phyloP scores from a whole-genome alignment of 1,284 basidiomycete genomes.

The Macrocystidia cucumis region DNA sequence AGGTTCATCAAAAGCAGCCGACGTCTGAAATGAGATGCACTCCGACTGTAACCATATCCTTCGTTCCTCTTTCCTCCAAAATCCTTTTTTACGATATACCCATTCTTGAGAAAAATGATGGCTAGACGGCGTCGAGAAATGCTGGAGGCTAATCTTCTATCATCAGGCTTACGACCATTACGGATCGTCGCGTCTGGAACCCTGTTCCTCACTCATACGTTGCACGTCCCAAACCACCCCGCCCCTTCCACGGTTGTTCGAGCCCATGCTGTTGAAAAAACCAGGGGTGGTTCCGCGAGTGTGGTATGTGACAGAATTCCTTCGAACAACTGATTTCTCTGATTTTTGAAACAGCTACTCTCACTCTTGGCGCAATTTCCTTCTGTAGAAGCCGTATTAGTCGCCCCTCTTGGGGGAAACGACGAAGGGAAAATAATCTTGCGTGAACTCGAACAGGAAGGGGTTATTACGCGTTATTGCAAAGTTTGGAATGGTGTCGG shows the following conservation, averaged over 20 bases:
- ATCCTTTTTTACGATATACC: constrained; percentile 10
- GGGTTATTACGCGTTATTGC: constrained; percentile 65
- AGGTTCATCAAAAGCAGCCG: too few species aligned
- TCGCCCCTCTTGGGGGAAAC: constrained; percentile 66
- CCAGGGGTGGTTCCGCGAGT: constrained; percentile 64
- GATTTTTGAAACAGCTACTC: constrained; percentile 31
- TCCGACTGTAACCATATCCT: too few species aligned
- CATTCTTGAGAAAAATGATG: too few species aligned
- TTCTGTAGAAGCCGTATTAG: constrained; percentile 55
- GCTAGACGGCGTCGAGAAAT: constrained; percentile 37
- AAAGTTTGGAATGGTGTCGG: constrained; percentile 64
- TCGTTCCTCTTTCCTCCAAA: constrained; percentile 8
- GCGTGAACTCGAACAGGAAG: constrained; percentile 55
- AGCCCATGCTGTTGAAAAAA: constrained; percentile 59
- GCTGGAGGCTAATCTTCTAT: constrained; percentile 19
- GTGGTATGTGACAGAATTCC: constrained; percentile 26
- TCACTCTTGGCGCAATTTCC: constrained; percentile 65
- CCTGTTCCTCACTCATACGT: constrained; percentile 66
- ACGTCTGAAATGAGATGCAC: too few species aligned
- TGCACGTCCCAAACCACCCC: constrained; percentile 55
- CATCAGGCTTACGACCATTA: constrained; percentile 31
- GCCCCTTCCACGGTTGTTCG: constrained; percentile 49
- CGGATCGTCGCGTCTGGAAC: constrained; percentile 73
- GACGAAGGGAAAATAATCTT: constrained; percentile 58
- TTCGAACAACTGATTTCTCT: neutral